Percentiles rank a stretch among this genome's conserved stretches.
Conservation (phyloP, 2,329 filamentous ascomycete species). For the Aspergillus sp. region DNA sequence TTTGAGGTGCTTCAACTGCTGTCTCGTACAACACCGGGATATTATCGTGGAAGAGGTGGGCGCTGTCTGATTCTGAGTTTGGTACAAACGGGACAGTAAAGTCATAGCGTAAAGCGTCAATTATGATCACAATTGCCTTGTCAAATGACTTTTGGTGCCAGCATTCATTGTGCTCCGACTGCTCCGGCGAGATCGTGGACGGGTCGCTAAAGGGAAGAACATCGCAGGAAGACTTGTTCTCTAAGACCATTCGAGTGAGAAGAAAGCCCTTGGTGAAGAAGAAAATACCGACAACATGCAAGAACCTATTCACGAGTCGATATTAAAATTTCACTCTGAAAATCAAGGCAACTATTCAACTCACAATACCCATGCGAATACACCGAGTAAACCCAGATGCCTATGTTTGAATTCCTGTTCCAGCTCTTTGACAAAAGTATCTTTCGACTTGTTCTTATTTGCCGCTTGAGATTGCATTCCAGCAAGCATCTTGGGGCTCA, state of each 20-base stretch:
- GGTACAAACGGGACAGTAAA: slow-evolving; percentile 79
- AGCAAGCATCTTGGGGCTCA: slow-evolving; percentile 10
- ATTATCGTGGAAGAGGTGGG: slow-evolving; percentile 78
- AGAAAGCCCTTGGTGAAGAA: slow-evolving; percentile 96
- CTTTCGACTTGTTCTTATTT: slow-evolving; percentile 28
- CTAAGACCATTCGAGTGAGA: slow-evolving; percentile 77
- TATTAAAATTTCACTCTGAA: background rate
- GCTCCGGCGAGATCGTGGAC: slow-evolving; percentile 13
- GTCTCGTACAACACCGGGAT: slow-evolving; percentile 85
- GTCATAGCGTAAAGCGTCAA: slow-evolving; percentile 94
- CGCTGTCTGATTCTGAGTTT: slow-evolving; percentile 43
- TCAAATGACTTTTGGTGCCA: slow-evolving; percentile 96
- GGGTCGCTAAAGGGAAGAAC: slow-evolving; percentile 62
- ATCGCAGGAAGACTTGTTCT: slow-evolving; percentile 71
- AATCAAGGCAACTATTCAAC: slow-evolving; percentile 15
- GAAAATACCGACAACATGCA: slow-evolving; percentile 79
- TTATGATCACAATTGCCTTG: slow-evolving; percentile 83
- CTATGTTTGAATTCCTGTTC: slow-evolving; percentile 41
- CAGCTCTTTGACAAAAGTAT: slow-evolving; percentile 27
- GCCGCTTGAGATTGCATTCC: slow-evolving; percentile 17
- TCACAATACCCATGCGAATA: slow-evolving; percentile 44
- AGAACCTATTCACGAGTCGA: slow-evolving; percentile 45
- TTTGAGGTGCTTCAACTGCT: slow-evolving; percentile 68
- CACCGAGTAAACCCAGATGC: slow-evolving; percentile 38
- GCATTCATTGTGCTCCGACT: slow-evolving; percentile 64